phyloP scores from a whole-genome alignment of 257 asterid species.

The Striga asiatica region DNA sequence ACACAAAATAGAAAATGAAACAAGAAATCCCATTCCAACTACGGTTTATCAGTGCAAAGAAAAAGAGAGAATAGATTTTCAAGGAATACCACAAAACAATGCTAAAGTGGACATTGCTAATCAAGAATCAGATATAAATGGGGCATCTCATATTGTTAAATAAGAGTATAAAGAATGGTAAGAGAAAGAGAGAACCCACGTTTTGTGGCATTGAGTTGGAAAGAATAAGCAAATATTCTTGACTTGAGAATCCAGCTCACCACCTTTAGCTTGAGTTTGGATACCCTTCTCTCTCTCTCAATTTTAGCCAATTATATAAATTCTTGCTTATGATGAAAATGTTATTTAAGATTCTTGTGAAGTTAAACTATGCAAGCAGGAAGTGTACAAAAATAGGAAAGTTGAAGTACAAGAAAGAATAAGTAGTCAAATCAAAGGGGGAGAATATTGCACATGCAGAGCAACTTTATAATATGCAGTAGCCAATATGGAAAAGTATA shows the following conservation, averaged over 20 bases:
- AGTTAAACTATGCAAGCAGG: slow-evolving; percentile 15
- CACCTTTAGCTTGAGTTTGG: slow-evolving; percentile 47
- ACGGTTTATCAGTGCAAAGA: too few relatives aligned
- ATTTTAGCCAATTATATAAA: slow-evolving; percentile 19
- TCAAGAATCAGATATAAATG: background rate
- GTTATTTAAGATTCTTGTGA: slow-evolving; percentile 12
- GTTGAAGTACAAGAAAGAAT: slow-evolving; percentile 36
- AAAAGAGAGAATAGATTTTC: too few relatives aligned
- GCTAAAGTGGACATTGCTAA: slow-evolving; percentile 15
- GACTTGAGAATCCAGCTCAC: slow-evolving; percentile 58
- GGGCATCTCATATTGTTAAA: slow-evolving; percentile 33
- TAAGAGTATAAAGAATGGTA: slow-evolving; percentile 26
- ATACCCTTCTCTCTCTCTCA: slow-evolving; percentile 39
- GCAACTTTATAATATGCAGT: background rate
- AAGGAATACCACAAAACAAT: too few relatives aligned
- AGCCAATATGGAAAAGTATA: background rate
- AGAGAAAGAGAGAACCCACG: slow-evolving; percentile 44
- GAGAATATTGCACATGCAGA: slow-evolving; percentile 17
- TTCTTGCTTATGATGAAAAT: slow-evolving; percentile 17
- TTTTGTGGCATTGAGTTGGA: slow-evolving; percentile 55
- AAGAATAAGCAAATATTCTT: slow-evolving; percentile 50
- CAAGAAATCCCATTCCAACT: too few relatives aligned
- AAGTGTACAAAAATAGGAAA: background rate
- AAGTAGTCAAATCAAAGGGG: slow-evolving; percentile 10
- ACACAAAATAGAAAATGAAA: too few relatives aligned